Percentiles rank a stretch among this genome's conserved stretches.
Conservation (phyloP, 495 filamentous ascomycete genomes). For the Rhypophila decipiens region DNA sequence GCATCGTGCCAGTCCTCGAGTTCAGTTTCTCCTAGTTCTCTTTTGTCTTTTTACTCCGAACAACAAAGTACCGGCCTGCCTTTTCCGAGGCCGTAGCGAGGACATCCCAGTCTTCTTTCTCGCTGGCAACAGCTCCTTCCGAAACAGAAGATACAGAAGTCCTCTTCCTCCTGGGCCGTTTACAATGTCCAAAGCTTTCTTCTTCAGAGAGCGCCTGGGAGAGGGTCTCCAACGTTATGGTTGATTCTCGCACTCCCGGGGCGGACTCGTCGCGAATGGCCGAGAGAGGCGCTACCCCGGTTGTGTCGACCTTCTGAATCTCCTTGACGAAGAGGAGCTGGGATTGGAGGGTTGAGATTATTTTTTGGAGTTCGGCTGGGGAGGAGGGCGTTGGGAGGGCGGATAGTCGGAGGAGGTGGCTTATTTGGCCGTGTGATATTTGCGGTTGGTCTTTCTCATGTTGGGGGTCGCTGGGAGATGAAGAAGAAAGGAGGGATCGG, state of each 20-base stretch:
- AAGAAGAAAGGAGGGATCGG: conserved; percentile 56
- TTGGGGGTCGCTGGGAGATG: conserved; percentile 22
- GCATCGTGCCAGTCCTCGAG: too few relatives aligned
- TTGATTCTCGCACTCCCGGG: conserved; percentile 32
- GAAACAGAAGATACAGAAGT: not conserved
- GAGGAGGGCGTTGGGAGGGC: conserved; percentile 69
- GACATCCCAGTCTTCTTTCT: conserved; percentile 59
- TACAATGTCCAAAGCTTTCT: conserved; percentile 35
- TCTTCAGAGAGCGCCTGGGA: conserved; percentile 34
- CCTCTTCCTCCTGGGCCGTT: conserved; percentile 35
- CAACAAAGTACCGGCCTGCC: conserved; percentile 71
- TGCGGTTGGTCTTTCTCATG: conserved; percentile 7
- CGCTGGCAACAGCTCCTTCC: conserved; percentile 17
- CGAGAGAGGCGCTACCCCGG: conserved; percentile 61
- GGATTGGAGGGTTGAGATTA: conserved; percentile 67
- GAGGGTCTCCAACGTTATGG: conserved; percentile 35
- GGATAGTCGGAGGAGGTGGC: conserved; percentile 84
- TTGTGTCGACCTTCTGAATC: conserved; percentile 74
- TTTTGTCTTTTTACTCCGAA: conserved; percentile 58
- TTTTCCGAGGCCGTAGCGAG: conserved; percentile 58
- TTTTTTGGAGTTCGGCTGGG: conserved; percentile 48
- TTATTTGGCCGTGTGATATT: conserved; percentile 48
- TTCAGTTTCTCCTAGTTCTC: too few relatives aligned
- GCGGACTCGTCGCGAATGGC: conserved; percentile 77
- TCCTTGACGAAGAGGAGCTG: conserved; percentile 86